These are phyloP conservation scores for Acrocalymma vagum DNA, from an alignment of 2,329 filamentous ascomycete species.

Conservation along the genomic window DNA sequence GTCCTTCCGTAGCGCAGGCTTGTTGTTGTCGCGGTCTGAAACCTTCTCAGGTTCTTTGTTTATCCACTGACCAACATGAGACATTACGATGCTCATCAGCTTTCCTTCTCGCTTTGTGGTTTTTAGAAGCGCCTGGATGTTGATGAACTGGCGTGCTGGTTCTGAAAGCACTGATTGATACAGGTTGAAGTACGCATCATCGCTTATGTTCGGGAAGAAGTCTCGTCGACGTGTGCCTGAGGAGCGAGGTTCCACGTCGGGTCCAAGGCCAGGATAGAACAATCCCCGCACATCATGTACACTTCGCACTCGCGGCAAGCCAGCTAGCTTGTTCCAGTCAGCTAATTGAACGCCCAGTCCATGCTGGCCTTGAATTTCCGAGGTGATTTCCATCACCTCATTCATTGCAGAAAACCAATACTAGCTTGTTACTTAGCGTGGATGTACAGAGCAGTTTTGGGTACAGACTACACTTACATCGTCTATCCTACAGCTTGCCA, in stretches of 20 bases:
- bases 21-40: slow-evolving; percentile 4
- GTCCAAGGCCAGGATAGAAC: slow-evolving; percentile 9
- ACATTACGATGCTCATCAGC: slow-evolving; percentile 2
- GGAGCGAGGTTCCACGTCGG: no score
- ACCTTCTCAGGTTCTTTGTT: slow-evolving; percentile 2
- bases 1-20: slow-evolving; percentile 4
- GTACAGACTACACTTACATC: slow-evolving; percentile 2
- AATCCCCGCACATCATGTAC: slow-evolving; percentile 4
- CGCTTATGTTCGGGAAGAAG: slow-evolving; percentile 6
- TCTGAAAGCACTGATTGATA: neutral
- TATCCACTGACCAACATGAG: slow-evolving; percentile 1
- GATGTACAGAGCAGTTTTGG: slow-evolving; percentile 1
- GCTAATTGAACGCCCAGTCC: slow-evolving; percentile 6
- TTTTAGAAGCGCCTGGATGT: slow-evolving; percentile 1
- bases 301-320: slow-evolving; percentile 1
- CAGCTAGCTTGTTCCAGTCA: slow-evolving; percentile 12
- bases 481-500: slow-evolving; percentile 5
- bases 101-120: slow-evolving; percentile 8
- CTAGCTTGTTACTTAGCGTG: slow-evolving; percentile 7
- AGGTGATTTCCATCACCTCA: slow-evolving; percentile 8
- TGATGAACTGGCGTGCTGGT: neutral
- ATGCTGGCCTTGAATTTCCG: slow-evolving; percentile 7
- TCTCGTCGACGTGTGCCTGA: slow-evolving; percentile 1
- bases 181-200: slow-evolving; percentile 2
- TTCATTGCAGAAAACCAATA: slow-evolving; percentile 11